These are phyloP conservation scores for Cytospora mali DNA, from an alignment of 2,329 filamentous ascomycete genomes.

Conservation along the genomic window DNA sequence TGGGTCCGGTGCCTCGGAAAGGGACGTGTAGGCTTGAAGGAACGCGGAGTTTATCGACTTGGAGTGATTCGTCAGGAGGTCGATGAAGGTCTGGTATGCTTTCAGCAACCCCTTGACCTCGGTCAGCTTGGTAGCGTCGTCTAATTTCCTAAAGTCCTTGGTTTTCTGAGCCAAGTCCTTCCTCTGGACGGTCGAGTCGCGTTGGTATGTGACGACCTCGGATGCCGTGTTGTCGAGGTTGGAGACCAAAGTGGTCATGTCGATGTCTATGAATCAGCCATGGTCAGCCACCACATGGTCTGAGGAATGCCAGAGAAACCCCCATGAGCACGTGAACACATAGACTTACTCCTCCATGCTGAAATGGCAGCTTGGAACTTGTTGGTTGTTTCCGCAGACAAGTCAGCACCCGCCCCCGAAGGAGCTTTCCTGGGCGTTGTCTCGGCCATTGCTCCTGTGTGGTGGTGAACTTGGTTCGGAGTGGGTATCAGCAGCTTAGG, in stretches of 20 bases:
- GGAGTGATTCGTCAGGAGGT: conserved; percentile 92
- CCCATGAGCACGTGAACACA: conserved; percentile 1
- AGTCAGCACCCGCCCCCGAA: conserved; percentile 10
- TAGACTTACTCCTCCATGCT: conserved; percentile 82
- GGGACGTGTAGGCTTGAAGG: conserved; percentile 85
- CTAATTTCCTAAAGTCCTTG: conserved; percentile 93
- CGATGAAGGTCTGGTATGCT: conserved; percentile 97
- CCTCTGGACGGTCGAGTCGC: conserved; percentile 91
- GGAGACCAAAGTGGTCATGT: conserved; percentile 80
- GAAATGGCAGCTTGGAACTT: conserved; percentile 97
- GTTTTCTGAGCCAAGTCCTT: conserved; percentile 99
- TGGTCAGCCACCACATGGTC: background rate
- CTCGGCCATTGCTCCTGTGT: conserved; percentile 19
- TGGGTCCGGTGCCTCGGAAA: conserved; percentile 94
- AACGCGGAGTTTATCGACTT: conserved; percentile 94
- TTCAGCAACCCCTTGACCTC: conserved; percentile 92
- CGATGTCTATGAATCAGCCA: conserved; percentile 68
- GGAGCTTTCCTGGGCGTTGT: conserved; percentile 11
- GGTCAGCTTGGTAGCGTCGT: conserved; percentile 80
- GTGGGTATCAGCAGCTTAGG: conserved; percentile 10
- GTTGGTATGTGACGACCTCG: conserved; percentile 89
- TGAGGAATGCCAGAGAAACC: background rate
- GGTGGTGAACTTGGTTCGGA: background rate
- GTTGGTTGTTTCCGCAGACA: conserved; percentile 64
- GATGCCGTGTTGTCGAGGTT: conserved; percentile 91